Conservation (phyloP, 495 filamentous ascomycete genomes). For the Penicillium pulvis region DNA sequence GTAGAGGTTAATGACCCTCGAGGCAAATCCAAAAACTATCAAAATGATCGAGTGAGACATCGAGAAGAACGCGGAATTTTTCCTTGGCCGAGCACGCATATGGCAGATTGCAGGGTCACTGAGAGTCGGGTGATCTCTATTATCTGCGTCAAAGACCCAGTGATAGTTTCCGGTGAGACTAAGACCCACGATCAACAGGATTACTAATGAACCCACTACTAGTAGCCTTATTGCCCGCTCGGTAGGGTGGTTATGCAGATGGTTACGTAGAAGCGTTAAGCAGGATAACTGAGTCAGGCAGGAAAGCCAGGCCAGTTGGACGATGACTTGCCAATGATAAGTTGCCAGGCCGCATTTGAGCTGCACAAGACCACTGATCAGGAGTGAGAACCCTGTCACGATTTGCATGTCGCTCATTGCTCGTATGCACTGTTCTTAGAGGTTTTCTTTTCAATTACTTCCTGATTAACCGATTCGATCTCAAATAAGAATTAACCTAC, state of each 20-base stretch:
- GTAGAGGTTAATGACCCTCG: too few species aligned
- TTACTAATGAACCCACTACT: background rate
- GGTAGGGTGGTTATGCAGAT: background rate
- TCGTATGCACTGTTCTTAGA: background rate
- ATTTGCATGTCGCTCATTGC: constrained; percentile 22
- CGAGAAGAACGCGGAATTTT: too few species aligned
- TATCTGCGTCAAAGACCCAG: background rate
- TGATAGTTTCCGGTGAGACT: background rate
- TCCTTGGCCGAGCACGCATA: too few species aligned
- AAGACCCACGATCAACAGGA: background rate
- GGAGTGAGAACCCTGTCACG: constrained; percentile 22
- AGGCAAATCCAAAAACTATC: too few species aligned
- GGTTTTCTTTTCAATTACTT: background rate
- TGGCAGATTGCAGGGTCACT: too few species aligned
- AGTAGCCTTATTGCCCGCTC: background rate
- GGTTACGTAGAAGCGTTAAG: constrained; percentile 28
- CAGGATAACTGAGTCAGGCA: constrained; percentile 40
- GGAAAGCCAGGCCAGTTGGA: constrained; percentile 43
- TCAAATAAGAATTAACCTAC: background rate
- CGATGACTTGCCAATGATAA: constrained; percentile 37
- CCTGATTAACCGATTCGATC: background rate
- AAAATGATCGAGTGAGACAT: too few species aligned
- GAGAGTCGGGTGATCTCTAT: too few species aligned
- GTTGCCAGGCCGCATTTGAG: constrained; percentile 18
- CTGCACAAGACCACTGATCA: constrained; percentile 23